These are phyloP conservation scores for Calonectria pseudoreteaudii DNA, from an alignment of 2,329 filamentous ascomycete species.

Conservation along the genomic window DNA sequence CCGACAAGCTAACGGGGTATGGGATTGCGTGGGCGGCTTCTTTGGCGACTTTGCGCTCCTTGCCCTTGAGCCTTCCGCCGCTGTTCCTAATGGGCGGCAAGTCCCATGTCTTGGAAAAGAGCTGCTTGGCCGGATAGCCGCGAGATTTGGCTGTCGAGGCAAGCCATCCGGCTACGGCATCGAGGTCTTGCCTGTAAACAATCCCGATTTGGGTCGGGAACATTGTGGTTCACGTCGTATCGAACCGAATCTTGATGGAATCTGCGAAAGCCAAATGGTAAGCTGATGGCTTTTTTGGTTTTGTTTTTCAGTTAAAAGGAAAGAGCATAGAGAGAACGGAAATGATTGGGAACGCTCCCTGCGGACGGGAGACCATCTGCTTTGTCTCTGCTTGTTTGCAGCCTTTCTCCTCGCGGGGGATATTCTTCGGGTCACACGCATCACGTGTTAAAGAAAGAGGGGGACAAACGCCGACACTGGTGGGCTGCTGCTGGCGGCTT, in stretches of 20 bases:
- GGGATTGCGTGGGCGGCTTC: background rate
- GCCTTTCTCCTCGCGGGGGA: background rate
- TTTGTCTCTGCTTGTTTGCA: background rate
- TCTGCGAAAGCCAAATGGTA: background rate
- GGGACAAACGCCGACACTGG: background rate
- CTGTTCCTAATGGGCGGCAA: background rate
- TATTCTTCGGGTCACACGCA: background rate
- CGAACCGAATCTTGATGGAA: background rate
- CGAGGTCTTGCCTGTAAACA: background rate
- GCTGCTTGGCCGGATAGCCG: background rate
- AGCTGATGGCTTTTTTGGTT: background rate
- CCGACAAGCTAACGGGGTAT: background rate
- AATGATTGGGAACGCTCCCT: background rate
- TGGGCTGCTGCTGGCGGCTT: background rate
- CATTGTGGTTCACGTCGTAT: background rate
- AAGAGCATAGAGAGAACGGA: background rate
- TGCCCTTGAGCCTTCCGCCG: background rate
- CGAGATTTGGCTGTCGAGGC: background rate
- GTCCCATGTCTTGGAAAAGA: background rate
- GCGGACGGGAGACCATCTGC: background rate
- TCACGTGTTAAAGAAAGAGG: background rate
- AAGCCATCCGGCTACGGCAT: background rate
- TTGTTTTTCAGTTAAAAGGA: too few relatives aligned
- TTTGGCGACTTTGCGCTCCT: background rate
- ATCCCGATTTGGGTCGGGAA: background rate